phyloP scores from a whole-genome alignment of 192 early-diverging fungal species.

The Entomortierella parvispora region DNA sequence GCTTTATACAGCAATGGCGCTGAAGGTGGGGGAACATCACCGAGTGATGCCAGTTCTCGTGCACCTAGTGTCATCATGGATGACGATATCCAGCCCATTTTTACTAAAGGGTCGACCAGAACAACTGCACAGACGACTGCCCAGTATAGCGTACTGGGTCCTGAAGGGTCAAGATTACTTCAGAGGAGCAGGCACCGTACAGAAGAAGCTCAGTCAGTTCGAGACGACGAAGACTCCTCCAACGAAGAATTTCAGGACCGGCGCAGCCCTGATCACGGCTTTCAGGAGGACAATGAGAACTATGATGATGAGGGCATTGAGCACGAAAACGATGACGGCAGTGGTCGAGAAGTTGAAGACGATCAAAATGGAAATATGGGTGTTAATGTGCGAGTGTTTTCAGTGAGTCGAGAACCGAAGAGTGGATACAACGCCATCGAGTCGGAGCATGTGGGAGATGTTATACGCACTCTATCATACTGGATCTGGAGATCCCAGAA shows the following conservation, averaged over 20 bases:
- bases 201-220: background rate
- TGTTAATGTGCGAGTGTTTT: constrained; percentile 38
- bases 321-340: background rate
- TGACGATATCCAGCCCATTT: constrained; percentile 12
- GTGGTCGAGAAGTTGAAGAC: background rate
- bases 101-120: background rate
- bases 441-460: constrained; percentile 47
- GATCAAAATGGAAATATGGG: background rate
- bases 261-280: background rate
- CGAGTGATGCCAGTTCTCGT: constrained; percentile 16
- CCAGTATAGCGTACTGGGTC: too few species aligned
- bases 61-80: constrained; percentile 17
- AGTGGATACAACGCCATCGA: constrained; percentile 45
- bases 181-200: background rate
- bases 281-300: background rate
- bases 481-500: constrained; percentile 44
- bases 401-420: constrained; percentile 51
- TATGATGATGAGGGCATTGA: background rate
- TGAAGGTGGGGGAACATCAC: background rate
- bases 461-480: constrained; percentile 45
- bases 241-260: too few species aligned
- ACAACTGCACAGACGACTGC: background rate
- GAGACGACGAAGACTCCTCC: too few species aligned
- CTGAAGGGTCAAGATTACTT: background rate
- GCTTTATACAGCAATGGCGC: background rate